Base-by-base conservation (phyloP, 352 stramenopile species). In the Pythium pyrilobum region DNA sequence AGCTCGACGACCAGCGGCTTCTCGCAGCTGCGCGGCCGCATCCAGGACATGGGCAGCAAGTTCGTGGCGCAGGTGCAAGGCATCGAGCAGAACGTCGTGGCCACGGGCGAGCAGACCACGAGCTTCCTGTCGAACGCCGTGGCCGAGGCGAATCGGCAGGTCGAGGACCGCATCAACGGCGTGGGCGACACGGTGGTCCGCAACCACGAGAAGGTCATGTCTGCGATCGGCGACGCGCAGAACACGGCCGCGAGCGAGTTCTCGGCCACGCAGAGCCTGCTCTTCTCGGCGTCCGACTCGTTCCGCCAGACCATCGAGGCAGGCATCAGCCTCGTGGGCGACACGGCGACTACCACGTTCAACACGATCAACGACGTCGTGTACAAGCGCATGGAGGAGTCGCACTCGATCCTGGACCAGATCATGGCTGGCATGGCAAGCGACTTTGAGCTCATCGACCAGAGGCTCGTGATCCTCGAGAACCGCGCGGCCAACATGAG, bases 401-500 rank as follows among this genome's bases (percentile, higher is more conserved):
- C 33, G 13, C 34, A 44, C 46, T 31, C 46, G 20, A 44, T 53
- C 33, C 13, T 53, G 21, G 28, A 38, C 33, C 9, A 21, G 11
- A 15, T 50, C 20, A 39, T 57, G 29, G 21, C n/a, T 10, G 50
- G 50, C 39, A 48, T 50, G 39, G 33, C 39, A 6, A 57, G 42
- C 15, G 39, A 57, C 9, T 48, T 57, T 29, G 23, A 38, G 1
- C 11, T 43, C 8, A 18, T 50, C 20, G 50, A 57, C 28, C n/a
- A 57, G 29, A 31, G 21, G 39, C 50, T 57, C 27, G 16, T 57
- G 20, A 44, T 57, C 33, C n/a, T 57, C 7, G 25, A 57, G 15
- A 50, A 48, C 50, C 50, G 33, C 18, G 50, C 42, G 31, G 39
- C 40, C 20, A 50, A 49, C 31, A 57, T 57, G 39, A 57, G 50